These are phyloP conservation scores for Xerocomus potaroensis DNA, from an alignment of 768 basidiomycete genomes.

Conservation along the genomic window DNA sequence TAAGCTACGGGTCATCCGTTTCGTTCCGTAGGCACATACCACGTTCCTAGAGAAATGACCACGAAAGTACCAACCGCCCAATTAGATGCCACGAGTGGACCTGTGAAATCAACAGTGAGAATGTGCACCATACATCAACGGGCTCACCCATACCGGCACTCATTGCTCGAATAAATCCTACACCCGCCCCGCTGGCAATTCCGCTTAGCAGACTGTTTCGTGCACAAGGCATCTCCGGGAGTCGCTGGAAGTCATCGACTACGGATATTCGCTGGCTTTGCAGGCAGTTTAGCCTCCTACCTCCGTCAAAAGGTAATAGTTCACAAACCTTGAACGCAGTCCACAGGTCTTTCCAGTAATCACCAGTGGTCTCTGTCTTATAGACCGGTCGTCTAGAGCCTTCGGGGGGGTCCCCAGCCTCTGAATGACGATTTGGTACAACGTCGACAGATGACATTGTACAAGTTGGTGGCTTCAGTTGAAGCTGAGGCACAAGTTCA, in stretches of 20 bases:
- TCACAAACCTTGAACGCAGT: constrained; percentile 30
- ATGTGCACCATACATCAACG: neutral
- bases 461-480: too few species aligned
- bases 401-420: constrained; percentile 5
- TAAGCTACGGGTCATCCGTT: constrained; percentile 6
- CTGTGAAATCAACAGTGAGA: constrained; percentile 25
- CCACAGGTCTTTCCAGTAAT: constrained; percentile 31
- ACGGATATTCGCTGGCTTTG: constrained; percentile 45
- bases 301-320: neutral
- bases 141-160: constrained; percentile 48
- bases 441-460: constrained; percentile 10
- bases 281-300: constrained; percentile 12
- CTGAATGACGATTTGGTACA: constrained; percentile 1
- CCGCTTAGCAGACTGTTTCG: constrained; percentile 71
- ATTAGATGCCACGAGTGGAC: constrained; percentile 61
- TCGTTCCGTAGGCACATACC: constrained; percentile 41
- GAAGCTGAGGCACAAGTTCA: too few species aligned
- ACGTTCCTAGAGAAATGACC: constrained; percentile 62
- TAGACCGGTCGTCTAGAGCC: constrained; percentile 21
- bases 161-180: constrained; percentile 70
- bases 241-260: constrained; percentile 51
- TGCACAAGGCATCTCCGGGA: constrained; percentile 73
- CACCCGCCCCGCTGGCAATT: constrained; percentile 74
- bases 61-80: constrained; percentile 79
- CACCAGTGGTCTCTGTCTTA: constrained; percentile 29